phyloP scores from a whole-genome alignment of 306 rosid genomes.

The Cicer yamashitae region DNA sequence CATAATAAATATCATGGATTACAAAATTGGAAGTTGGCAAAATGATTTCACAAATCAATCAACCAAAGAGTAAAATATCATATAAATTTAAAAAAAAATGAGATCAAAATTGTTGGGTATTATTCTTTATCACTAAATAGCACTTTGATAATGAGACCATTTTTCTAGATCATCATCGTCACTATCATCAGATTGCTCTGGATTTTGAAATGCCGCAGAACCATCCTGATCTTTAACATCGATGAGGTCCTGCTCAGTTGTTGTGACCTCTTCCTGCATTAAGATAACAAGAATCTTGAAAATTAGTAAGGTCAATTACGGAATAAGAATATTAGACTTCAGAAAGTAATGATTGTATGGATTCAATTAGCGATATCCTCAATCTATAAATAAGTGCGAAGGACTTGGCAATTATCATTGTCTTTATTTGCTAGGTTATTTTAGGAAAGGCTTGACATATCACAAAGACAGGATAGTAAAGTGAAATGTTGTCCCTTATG shows the following conservation, averaged over 20 bases:
- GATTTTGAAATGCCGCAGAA: conserved; percentile 50
- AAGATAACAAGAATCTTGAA: conserved; percentile 29
- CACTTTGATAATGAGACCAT: conserved; percentile 58
- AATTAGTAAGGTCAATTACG: conserved; percentile 5
- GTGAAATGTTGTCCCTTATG: not conserved
- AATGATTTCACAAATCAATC: not conserved
- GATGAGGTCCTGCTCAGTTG: conserved; percentile 46
- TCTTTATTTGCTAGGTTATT: not conserved
- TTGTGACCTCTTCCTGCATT: conserved; percentile 57
- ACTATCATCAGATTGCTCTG: conserved; percentile 57
- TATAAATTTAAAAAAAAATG: not conserved
- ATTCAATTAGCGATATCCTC: conserved; percentile 10
- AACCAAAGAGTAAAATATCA: not conserved
- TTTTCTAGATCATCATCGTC: conserved; percentile 50
- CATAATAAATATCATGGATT: not conserved
- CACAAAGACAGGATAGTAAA: not conserved
- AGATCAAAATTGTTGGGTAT: not conserved
- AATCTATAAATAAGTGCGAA: conserved; percentile 1
- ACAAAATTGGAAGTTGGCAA: not conserved
- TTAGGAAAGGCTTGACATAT: not conserved
- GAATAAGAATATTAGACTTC: conserved; percentile 7
- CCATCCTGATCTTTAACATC: conserved; percentile 54
- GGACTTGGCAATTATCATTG: conserved; percentile 7
- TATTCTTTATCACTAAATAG: conserved; percentile 33
- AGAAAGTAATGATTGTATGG: not conserved